Percentiles rank a stretch among this genome's conserved stretches.
phyloP scores from a whole-genome alignment of 2,329 filamentous ascomycete species.

The Knoxdaviesia capensis region DNA sequence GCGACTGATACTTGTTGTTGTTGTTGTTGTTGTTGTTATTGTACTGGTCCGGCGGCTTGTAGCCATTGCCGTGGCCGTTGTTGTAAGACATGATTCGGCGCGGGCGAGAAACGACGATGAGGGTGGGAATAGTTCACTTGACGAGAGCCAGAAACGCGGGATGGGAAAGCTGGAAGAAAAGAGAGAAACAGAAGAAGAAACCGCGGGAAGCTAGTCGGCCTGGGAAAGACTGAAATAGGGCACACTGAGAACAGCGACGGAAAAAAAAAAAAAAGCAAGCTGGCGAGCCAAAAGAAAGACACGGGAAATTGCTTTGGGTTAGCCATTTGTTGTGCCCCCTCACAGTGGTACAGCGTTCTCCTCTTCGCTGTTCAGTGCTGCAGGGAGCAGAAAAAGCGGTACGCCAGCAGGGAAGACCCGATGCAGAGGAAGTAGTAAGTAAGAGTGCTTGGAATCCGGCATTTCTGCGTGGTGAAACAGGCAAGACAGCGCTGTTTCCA shows the following conservation, averaged over 20 bases:
- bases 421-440: no score
- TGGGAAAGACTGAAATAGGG: not conserved
- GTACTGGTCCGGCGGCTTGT: conserved; percentile 2
- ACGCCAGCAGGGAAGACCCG: no score
- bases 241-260: not conserved
- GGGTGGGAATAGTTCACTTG: not conserved
- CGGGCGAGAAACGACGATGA: not conserved
- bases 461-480: no score
- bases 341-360: no score
- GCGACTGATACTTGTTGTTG: conserved; percentile 10
- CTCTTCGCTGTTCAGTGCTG: no score
- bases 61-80: not conserved
- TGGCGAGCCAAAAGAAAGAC: no score
- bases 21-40: conserved; percentile 2
- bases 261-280: not conserved
- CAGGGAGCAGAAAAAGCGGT: no score
- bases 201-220: not conserved
- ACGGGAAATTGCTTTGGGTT: no score
- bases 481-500: no score
- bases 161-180: not conserved
- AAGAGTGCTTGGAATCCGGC: no score
- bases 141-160: not conserved
- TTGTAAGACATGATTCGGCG: conserved; percentile 2
- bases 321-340: no score
- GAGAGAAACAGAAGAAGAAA: not conserved